phyloP scores from a whole-genome alignment of 192 early-diverging fungal genomes.

The Backusella circina region DNA sequence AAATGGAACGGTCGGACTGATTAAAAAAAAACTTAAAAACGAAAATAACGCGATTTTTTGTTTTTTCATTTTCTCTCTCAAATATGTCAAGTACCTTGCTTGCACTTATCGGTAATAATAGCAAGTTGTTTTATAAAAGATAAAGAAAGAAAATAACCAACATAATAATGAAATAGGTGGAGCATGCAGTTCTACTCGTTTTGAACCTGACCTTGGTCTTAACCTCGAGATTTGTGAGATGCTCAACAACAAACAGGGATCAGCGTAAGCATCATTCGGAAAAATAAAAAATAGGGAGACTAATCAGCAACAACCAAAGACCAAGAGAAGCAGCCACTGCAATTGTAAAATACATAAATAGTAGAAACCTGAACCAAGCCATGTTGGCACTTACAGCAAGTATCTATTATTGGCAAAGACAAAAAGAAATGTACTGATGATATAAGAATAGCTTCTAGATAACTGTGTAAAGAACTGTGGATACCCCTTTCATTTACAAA shows the following conservation, averaged over 20 bases:
- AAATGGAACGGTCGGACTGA: not conserved
- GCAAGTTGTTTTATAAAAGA: no score
- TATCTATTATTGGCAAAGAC: not conserved
- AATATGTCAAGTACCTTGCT: conserved; percentile 1
- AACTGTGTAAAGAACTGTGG: conserved; percentile 99
- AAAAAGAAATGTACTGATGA: not conserved
- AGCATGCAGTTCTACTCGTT: conserved; percentile 68
- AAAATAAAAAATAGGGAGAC: not conserved
- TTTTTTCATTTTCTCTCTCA: not conserved
- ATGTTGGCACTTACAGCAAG: conserved; percentile 64
- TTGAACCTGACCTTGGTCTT: conserved; percentile 78
- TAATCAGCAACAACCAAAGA: conserved; percentile 30
- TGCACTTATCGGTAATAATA: conserved; percentile 8
- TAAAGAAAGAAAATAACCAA: not conserved
- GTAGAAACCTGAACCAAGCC: conserved; percentile 50
- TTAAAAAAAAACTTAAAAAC: not conserved
- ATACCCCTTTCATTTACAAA: conserved; percentile 94
- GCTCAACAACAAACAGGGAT: conserved; percentile 87
- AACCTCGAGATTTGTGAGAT: conserved; percentile 96
- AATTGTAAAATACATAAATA: conserved; percentile 65
- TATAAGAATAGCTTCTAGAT: conserved; percentile 72
- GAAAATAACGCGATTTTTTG: not conserved
- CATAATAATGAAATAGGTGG: conserved; percentile 53
- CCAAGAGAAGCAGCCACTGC: conserved; percentile 73
- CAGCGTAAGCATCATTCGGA: conserved; percentile 55